Conservation (phyloP, 108 stramenopile species). For the Pseudonitzschia multistriata region DNA sequence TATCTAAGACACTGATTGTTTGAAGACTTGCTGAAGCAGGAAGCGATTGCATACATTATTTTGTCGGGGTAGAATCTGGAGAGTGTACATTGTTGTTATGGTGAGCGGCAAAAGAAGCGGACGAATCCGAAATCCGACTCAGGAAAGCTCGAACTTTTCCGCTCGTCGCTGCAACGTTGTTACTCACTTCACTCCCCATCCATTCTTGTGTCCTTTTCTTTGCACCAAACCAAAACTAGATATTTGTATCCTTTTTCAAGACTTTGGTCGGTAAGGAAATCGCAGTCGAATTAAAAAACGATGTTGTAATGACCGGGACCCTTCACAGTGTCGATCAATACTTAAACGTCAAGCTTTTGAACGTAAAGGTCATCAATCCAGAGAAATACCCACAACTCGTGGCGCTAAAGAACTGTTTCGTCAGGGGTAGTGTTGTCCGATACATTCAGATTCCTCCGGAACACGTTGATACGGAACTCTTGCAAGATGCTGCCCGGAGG, state of each 20-base stretch:
- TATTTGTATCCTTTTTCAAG: conserved; percentile 99
- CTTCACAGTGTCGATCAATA: conserved; percentile 99
- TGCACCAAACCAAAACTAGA: no score
- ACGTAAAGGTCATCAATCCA: conserved; percentile 87
- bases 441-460: conserved; percentile 96
- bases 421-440: conserved; percentile 97
- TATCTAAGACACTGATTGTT: background rate
- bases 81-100: background rate
- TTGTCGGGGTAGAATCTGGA: background rate
- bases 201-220: no score
- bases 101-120: background rate
- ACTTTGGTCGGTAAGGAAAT: conserved; percentile 98
- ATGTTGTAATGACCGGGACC: conserved; percentile 92
- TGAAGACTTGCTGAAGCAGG: background rate
- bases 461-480: conserved; percentile 95
- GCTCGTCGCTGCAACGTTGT: no score
- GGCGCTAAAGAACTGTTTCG: conserved; percentile 95
- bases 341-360: conserved; percentile 94
- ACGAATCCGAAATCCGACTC: no score
- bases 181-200: no score
- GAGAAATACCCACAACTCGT: conserved; percentile 85
- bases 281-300: conserved; percentile 98
- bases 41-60: background rate
- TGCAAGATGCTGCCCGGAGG: conserved; percentile 98
- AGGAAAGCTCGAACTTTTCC: no score